Evolutionary conservation across 1,284 basidiomycete species (phyloP).

Genomic region (Microstroma glucosiphilum): DNA sequence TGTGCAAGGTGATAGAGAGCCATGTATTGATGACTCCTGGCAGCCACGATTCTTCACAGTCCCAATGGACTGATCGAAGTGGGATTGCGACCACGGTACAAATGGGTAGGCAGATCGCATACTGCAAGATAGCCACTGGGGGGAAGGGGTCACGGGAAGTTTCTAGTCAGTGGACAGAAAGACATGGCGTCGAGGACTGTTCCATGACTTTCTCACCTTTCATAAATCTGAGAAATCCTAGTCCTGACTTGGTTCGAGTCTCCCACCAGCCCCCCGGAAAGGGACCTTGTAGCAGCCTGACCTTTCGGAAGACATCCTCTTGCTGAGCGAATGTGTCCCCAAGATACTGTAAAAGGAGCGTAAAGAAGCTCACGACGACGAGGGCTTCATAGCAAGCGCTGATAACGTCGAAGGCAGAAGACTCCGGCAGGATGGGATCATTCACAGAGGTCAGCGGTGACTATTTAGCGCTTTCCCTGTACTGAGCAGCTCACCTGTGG

Average conservation of each 20-base stretch:
- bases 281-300: conserved; percentile 62
- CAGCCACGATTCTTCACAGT: conserved; percentile 67
- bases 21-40: conserved; percentile 61
- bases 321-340: conserved; percentile 63
- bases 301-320: conserved; percentile 58
- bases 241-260: conserved; percentile 56
- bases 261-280: conserved; percentile 64
- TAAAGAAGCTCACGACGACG: conserved; percentile 64
- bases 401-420: conserved; percentile 39
- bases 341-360: conserved; percentile 66
- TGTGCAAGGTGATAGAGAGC: conserved; percentile 61
- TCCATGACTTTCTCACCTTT: conserved; percentile 52
- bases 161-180: conserved; percentile 29
- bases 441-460: no score
- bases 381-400: conserved; percentile 46
- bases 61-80: conserved; percentile 62
- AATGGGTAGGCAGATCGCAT: conserved; percentile 64
- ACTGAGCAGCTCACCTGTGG: conserved; percentile 5
- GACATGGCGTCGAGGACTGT: not conserved
- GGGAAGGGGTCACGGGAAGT: not conserved
- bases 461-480: no score
- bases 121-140: conserved; percentile 65
- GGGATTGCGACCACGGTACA: conserved; percentile 64
- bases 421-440: not conserved
- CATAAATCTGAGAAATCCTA: conserved; percentile 69